Percentiles rank a stretch among this genome's conserved stretches.
phyloP scores from a whole-genome alignment of 2,329 filamentous ascomycete genomes.

The Xylariales sp. region DNA sequence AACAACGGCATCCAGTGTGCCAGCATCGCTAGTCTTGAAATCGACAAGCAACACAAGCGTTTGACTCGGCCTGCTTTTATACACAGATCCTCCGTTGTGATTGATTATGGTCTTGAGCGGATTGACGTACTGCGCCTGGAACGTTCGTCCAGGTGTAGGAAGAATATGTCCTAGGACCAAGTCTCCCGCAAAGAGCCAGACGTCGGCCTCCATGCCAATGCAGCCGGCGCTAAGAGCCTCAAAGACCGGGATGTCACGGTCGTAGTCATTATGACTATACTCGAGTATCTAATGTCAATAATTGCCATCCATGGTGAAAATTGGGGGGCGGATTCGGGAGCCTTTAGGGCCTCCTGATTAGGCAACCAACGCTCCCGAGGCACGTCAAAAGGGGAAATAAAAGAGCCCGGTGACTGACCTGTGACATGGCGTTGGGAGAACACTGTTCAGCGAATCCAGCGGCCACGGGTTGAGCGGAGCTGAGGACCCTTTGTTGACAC shows the following conservation, averaged over 20 bases:
- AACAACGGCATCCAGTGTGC: slow-evolving; percentile 46
- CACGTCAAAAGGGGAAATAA: no score
- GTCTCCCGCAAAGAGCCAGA: slow-evolving; percentile 42
- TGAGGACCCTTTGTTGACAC: slow-evolving; percentile 42
- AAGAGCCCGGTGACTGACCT: slow-evolving; percentile 9
- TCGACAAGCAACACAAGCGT: slow-evolving; percentile 46
- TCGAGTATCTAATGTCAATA: no score
- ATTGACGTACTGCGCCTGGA: slow-evolving; percentile 46
- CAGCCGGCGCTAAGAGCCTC: slow-evolving; percentile 46
- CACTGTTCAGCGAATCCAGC: slow-evolving; percentile 42
- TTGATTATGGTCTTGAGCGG: slow-evolving; percentile 46
- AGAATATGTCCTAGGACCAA: slow-evolving; percentile 45
- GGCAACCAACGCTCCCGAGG: no score
- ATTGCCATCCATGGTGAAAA: no score
- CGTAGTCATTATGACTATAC: slow-evolving; percentile 47
- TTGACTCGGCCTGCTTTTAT: slow-evolving; percentile 40
- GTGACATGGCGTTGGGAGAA: slow-evolving; percentile 45
- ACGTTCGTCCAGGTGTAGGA: slow-evolving; percentile 42
- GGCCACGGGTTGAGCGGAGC: slow-evolving; percentile 48
- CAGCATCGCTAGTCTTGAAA: slow-evolving; percentile 45
- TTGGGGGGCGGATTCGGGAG: no score
- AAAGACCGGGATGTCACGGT: slow-evolving; percentile 44
- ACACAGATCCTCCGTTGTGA: slow-evolving; percentile 45
- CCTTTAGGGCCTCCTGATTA: no score
- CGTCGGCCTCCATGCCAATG: slow-evolving; percentile 47